These are phyloP conservation scores for Diphasiastrum complanatum DNA, from an alignment of 83 land plant species.

Conservation along the genomic window DNA sequence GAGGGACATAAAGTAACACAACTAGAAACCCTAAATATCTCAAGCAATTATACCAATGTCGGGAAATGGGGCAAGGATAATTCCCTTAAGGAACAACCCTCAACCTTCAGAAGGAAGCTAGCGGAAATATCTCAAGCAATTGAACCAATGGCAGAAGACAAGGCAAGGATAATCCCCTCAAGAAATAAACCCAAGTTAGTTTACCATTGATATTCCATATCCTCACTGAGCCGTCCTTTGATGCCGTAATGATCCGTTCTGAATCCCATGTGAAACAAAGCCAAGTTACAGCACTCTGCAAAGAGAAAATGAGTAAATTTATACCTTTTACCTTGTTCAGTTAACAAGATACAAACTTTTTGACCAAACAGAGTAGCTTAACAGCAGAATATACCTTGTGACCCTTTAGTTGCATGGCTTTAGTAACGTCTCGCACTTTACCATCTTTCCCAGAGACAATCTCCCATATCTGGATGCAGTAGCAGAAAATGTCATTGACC, in stretches of 20 bases:
- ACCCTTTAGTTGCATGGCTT: constrained; percentile 95
- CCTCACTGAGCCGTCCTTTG: constrained; percentile 91
- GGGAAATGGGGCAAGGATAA: too few relatives aligned
- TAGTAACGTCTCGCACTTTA: constrained; percentile 74
- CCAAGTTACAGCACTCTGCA: constrained; percentile 97
- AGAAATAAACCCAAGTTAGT: not conserved
- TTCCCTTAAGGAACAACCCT: too few relatives aligned
- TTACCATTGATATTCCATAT: constrained; percentile 98
- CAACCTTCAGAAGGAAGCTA: too few relatives aligned
- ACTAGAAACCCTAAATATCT: too few relatives aligned
- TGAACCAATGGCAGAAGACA: too few relatives aligned
- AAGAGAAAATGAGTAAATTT: not conserved
- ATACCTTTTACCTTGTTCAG: too few relatives aligned
- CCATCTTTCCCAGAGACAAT: constrained; percentile 84
- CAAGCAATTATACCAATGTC: too few relatives aligned
- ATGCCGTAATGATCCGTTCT: constrained; percentile 79
- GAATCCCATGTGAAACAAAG: constrained; percentile 79
- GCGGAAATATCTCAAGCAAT: too few relatives aligned
- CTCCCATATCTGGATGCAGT: constrained; percentile 71
- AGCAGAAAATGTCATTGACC: not conserved
- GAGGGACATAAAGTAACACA: too few relatives aligned
- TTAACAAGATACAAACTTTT: too few relatives aligned
- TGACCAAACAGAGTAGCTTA: too few relatives aligned
- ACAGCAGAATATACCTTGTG: constrained; percentile 58
- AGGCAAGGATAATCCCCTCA: not conserved